Base-by-base conservation (phyloP, 2,329 filamentous ascomycete species). In the Trichoderma hamatum region DNA sequence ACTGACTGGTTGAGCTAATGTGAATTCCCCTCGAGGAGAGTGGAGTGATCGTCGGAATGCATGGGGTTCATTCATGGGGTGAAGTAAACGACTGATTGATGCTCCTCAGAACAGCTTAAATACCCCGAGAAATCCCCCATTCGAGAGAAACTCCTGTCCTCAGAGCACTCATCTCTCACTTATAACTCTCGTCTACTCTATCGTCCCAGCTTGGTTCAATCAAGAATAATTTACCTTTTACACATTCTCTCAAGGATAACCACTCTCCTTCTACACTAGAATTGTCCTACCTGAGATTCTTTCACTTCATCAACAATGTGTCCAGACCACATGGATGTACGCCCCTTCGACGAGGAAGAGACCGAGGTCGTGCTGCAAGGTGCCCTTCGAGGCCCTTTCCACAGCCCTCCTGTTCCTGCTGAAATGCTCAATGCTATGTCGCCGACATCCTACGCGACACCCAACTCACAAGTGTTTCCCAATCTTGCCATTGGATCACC, bases 401-500 rank as follows among this genome's bases (percentile, higher is more conserved):
- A 28, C 26, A 21, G 19, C n/a, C 51, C 51, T 5, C 6, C 6
- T 26, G 19, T 65, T 14, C 34, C 62, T 1, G 1, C 32, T 3
- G 13, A 19, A 10, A 6, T 34, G 13, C 4, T 36, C 5, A 30
- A 58, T 0, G 19, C 49, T 51, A 32, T 56, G 34, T n/a, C 52
- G 34, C 43, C 56, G n/a, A 34, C n/a, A 11, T 32, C 34, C 4
- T 56, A 65, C 28, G 52, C 55, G 10, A 13, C 51, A 32, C 52
- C 62, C 3, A 28, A 56, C 36, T 19, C 21, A 6, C 36, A 32
- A 4, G 19, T 51, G 14, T 28, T 54, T 9, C 32, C 16, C 26
- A 43, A 46, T 26, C 55, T 55, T 28, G n/a, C 51, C 34, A 65
- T 65, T n/a, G 62, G 51, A 32, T n/a, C 62, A 9, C 62, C 62